These are phyloP conservation scores for Aspergillus bombycis DNA, from an alignment of 2,329 filamentous ascomycete species.

Conservation along the genomic window DNA sequence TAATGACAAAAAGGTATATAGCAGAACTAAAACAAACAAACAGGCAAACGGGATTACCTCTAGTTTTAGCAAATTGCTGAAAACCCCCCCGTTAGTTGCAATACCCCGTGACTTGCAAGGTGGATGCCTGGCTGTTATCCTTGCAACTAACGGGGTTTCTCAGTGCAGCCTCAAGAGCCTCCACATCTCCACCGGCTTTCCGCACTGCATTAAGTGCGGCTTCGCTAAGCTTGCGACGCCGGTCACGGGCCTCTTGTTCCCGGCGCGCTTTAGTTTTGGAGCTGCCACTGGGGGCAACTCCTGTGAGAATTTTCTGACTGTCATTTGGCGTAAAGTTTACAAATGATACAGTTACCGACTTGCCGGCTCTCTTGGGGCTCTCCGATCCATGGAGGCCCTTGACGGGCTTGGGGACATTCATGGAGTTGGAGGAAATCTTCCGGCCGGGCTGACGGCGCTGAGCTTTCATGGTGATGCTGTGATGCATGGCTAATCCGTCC, in stretches of 20 bases:
- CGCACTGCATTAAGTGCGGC: constrained; percentile 48
- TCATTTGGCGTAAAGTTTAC: constrained; percentile 90
- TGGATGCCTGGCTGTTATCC: too few species aligned
- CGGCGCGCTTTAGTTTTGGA: constrained; percentile 92
- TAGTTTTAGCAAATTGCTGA: constrained; percentile 32
- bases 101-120: too few species aligned
- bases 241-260: constrained; percentile 84
- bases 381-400: constrained; percentile 34
- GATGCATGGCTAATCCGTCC: constrained; percentile 27
- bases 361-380: constrained; percentile 36
- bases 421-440: constrained; percentile 44
- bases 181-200: constrained; percentile 50
- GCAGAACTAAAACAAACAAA: constrained; percentile 10
- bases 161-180: constrained; percentile 42
- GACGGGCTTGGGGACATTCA: constrained; percentile 33
- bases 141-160: too few species aligned
- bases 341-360: constrained; percentile 63
- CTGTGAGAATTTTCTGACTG: constrained; percentile 76
- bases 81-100: too few species aligned
- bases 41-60: constrained; percentile 14
- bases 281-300: constrained; percentile 87
- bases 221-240: constrained; percentile 56
- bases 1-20: constrained; percentile 11
- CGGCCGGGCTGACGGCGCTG: constrained; percentile 44
- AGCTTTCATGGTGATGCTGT: constrained; percentile 31